Conservation (phyloP, 148 eudicot genomes). For the Rhododendron molle region DNA sequence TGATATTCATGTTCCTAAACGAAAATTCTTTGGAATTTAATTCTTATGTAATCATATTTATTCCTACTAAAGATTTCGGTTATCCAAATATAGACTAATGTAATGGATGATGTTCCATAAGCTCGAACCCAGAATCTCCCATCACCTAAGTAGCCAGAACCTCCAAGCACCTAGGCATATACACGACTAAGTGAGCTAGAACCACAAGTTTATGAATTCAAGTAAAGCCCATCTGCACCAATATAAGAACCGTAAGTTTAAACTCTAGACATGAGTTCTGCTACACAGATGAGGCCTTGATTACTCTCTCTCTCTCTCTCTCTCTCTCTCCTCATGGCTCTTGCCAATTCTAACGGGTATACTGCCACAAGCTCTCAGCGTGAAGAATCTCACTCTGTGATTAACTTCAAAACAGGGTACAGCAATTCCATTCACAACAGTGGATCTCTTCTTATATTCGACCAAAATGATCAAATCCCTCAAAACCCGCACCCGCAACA, state of each 20-base stretch:
- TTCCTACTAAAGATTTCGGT: no score
- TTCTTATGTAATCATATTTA: no score
- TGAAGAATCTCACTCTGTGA: background rate
- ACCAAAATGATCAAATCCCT: background rate
- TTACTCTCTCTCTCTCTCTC: background rate
- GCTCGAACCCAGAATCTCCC: no score
- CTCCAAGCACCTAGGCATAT: no score
- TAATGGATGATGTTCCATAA: no score
- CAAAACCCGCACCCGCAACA: background rate
- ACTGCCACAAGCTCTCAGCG: background rate
- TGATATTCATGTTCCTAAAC: no score
- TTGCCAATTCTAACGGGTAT: constrained; percentile 35
- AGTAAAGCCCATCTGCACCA: background rate
- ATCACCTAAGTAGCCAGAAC: no score
- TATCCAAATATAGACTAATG: no score
- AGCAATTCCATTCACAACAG: background rate
- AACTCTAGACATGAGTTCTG: background rate
- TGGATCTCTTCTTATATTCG: background rate
- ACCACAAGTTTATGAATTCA: no score
- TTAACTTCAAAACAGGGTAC: background rate
- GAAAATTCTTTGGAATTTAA: no score
- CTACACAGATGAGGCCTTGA: background rate
- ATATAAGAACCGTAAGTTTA: constrained; percentile 7
- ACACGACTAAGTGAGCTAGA: no score
- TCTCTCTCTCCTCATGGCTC: constrained; percentile 40